These are phyloP conservation scores for Caryopteris hybrid DNA, from an alignment of 305 asterid genomes.

Conservation along the genomic window DNA sequence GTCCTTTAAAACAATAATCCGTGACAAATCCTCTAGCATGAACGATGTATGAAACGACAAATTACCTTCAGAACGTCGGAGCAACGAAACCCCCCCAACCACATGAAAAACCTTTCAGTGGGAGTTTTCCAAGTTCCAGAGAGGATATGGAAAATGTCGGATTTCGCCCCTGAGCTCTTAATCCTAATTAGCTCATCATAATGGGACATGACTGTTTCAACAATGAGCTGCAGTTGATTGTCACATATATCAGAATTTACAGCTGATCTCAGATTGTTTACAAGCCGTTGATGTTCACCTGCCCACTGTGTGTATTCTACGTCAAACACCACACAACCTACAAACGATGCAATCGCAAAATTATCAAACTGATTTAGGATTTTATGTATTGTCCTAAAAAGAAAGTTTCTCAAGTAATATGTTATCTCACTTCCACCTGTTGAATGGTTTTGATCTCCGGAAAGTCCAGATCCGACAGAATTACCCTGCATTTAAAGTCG, in stretches of 20 bases:
- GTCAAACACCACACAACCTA: constrained; percentile 68
- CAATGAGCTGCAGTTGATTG: constrained; percentile 45
- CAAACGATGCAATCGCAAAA: background rate
- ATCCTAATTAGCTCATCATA: constrained; percentile 56
- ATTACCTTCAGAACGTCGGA: constrained; percentile 83
- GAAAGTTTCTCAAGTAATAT: background rate
- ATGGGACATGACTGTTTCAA: constrained; percentile 66
- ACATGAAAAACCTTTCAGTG: constrained; percentile 79
- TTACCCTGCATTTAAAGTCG: constrained; percentile 38
- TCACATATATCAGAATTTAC: constrained; percentile 48
- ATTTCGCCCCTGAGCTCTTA: constrained; percentile 50
- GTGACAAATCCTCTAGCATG: no score
- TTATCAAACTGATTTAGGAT: background rate
- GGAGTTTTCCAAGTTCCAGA: constrained; percentile 92
- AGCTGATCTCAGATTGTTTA: constrained; percentile 60
- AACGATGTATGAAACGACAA: background rate
- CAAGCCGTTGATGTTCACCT: constrained; percentile 64
- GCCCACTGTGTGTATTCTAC: constrained; percentile 64
- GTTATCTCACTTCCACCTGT: constrained; percentile 41
- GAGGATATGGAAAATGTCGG: constrained; percentile 73
- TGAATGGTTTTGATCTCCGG: constrained; percentile 43
- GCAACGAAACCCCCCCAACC: constrained; percentile 96
- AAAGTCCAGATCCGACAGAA: constrained; percentile 27
- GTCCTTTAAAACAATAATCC: no score
- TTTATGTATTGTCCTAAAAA: background rate